Evolutionary conservation across 2,329 filamentous ascomycete species (phyloP).

Genomic region (Kalaharituber pfeilii): DNA sequence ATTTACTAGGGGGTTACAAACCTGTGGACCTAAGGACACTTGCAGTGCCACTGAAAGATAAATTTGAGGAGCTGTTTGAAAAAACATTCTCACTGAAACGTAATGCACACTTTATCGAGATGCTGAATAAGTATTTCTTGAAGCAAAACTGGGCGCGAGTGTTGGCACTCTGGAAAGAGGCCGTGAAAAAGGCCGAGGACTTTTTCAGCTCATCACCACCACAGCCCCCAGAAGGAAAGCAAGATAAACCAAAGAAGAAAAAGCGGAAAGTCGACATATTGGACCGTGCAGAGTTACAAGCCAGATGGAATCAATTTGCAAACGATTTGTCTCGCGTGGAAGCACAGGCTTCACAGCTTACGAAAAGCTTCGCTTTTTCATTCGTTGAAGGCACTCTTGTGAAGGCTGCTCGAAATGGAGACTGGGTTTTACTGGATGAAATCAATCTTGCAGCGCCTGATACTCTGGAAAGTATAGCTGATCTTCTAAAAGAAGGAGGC

Average conservation of each 20-base stretch:
- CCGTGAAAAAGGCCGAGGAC: constrained; percentile 67
- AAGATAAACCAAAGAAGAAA: constrained; percentile 34
- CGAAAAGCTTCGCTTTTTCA: constrained; percentile 71
- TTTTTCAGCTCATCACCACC: constrained; percentile 42
- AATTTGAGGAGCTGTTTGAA: constrained; percentile 78
- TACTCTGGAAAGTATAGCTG: constrained; percentile 82
- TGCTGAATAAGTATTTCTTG: constrained; percentile 59
- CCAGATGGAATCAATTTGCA: constrained; percentile 67
- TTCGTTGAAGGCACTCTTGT: constrained; percentile 95
- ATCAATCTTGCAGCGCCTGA: constrained; percentile 93
- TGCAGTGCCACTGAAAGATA: constrained; percentile 76
- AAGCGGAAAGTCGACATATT: constrained; percentile 45
- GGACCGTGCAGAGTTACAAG: constrained; percentile 38
- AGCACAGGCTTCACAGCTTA: constrained; percentile 50
- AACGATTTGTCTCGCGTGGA: constrained; percentile 37
- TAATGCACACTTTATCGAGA: constrained; percentile 72
- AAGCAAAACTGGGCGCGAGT: constrained; percentile 77
- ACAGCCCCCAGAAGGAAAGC: too few relatives aligned
- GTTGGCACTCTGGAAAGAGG: constrained; percentile 73
- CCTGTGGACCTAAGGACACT: constrained; percentile 79
- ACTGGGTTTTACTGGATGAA: constrained; percentile 94
- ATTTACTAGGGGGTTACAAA: constrained; percentile 89
- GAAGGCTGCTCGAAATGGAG: constrained; percentile 84
- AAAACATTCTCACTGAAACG: constrained; percentile 74
- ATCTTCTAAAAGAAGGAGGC: constrained; percentile 60